Evolutionary conservation across 73 alveolate genomes (phyloP).

Genomic region (Stentor coeruleus): DNA sequence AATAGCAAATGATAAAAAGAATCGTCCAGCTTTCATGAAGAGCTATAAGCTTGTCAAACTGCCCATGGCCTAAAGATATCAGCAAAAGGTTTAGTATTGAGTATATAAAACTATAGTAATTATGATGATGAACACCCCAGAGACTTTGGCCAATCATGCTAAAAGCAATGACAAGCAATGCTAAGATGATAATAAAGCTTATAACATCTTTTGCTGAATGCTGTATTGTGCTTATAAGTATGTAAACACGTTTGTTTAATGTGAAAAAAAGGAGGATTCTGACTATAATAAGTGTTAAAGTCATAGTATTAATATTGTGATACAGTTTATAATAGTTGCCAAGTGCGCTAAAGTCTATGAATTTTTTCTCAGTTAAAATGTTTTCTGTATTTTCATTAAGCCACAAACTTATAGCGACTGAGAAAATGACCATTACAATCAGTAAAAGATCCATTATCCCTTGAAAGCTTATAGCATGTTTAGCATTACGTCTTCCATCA

Average conservation of each 20-base stretch:
- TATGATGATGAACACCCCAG: not conserved
- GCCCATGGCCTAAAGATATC: not conserved
- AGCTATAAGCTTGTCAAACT: not conserved
- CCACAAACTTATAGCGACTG: not conserved
- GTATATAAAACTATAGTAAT: not conserved
- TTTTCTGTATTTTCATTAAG: not conserved
- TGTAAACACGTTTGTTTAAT: not conserved
- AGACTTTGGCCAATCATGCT: slow-evolving; percentile 14
- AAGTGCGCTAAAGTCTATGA: not conserved
- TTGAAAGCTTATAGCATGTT: not conserved
- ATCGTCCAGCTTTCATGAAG: not conserved
- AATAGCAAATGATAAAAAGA: not conserved
- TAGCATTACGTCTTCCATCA: not conserved
- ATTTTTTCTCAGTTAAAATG: not conserved
- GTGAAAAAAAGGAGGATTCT: not conserved
- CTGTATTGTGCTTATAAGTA: not conserved
- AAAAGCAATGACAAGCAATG: not conserved
- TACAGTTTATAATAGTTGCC: not conserved
- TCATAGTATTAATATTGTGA: not conserved
- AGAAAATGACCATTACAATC: not conserved
- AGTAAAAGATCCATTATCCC: slow-evolving; percentile 3
- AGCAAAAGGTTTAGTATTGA: not conserved
- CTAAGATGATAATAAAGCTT: not conserved
- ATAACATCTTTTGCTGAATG: not conserved
- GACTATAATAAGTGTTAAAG: not conserved